A percentile compares a stretch with the other conserved stretches of the same genome.
phyloP scores from a whole-genome alignment of 129 eudicot genomes.

The Escallonia herrerae region DNA sequence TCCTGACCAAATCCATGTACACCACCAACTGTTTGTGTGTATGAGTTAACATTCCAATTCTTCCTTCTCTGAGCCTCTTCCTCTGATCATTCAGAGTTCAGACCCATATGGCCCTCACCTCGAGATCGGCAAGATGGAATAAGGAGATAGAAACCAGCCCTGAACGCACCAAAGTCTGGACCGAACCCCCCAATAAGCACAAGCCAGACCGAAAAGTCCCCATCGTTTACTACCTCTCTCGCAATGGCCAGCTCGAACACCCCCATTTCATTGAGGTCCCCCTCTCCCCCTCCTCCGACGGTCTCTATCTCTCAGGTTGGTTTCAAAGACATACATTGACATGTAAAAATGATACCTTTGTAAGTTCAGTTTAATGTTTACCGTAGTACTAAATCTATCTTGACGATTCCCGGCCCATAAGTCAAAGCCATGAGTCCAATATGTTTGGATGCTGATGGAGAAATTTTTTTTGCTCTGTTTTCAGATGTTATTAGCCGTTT shows the following conservation, averaged over 20 bases:
- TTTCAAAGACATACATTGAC: no score
- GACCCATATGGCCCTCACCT: constrained; percentile 15
- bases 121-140: constrained; percentile 15
- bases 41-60: neutral
- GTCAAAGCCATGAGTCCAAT: no score
- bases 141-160: constrained; percentile 48
- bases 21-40: neutral
- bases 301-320: constrained; percentile 67
- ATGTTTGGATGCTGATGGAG: no score
- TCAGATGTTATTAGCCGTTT: constrained; percentile 53
- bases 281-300: constrained; percentile 56
- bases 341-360: no score
- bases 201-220: constrained; percentile 36
- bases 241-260: constrained; percentile 85
- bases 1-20: neutral
- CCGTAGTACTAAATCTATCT: no score
- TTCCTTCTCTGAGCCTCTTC: neutral
- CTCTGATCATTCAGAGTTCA: neutral
- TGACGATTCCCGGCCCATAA: no score
- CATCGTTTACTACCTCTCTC: constrained; percentile 64
- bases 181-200: constrained; percentile 32
- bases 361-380: no score
- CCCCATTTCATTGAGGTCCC: constrained; percentile 90
- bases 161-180: constrained; percentile 57
- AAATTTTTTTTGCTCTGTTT: neutral